Evolutionary conservation across 345 rosid genomes (phyloP).

Genomic region (Punica granatum): DNA sequence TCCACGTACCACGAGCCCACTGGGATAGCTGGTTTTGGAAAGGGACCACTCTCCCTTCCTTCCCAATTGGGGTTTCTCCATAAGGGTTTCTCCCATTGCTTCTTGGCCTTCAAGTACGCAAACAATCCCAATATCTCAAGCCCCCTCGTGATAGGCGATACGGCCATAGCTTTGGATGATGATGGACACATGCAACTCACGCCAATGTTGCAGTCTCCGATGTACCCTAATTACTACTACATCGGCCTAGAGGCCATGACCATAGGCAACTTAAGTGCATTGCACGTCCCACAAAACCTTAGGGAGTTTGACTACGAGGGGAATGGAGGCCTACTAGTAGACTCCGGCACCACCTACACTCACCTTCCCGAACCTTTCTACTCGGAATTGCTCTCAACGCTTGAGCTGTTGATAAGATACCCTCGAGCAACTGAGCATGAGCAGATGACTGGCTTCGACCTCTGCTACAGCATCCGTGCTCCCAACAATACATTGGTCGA

Average conservation of each 20-base stretch:
- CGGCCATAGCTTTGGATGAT: conserved; percentile 31
- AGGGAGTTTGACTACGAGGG: conserved; percentile 65
- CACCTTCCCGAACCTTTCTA: conserved; percentile 67
- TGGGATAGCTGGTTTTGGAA: conserved; percentile 87
- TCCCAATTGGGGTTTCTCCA: conserved; percentile 66
- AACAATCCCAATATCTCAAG: conserved; percentile 68
- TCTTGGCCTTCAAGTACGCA: conserved; percentile 74
- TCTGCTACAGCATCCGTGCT: conserved; percentile 65
- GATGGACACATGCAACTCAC: conserved; percentile 45
- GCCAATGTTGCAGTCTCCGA: conserved; percentile 51
- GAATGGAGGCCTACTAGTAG: conserved; percentile 76
- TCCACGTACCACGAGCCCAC: conserved; percentile 67
- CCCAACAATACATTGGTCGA: conserved; percentile 33
- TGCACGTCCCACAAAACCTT: conserved; percentile 40
- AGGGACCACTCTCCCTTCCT: conserved; percentile 66
- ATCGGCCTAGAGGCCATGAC: conserved; percentile 59
- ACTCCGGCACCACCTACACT: conserved; percentile 85
- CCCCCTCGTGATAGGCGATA: conserved; percentile 60
- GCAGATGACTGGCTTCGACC: conserved; percentile 56
- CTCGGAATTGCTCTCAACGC: conserved; percentile 44
- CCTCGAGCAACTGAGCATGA: conserved; percentile 60
- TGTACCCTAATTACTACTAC: conserved; percentile 69
- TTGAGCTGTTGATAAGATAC: conserved; percentile 34
- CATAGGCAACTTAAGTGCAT: conserved; percentile 30
- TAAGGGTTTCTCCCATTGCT: conserved; percentile 78